Conservation (phyloP, 169 alveolate genomes). For the Babesia gibsoni region DNA sequence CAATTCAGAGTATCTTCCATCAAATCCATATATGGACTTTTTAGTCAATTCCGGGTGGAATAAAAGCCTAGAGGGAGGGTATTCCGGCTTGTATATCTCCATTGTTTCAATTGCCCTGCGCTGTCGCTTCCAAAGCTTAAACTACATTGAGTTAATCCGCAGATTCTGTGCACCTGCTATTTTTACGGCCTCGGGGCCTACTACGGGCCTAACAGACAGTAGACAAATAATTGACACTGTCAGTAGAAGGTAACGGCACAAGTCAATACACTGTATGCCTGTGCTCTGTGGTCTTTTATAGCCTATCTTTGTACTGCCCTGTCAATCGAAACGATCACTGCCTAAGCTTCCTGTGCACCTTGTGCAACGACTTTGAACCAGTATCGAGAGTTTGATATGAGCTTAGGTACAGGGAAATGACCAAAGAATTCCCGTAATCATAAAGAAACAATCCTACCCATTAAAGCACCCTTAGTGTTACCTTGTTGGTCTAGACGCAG, state of each 20-base stretch:
- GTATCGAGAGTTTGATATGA: not conserved
- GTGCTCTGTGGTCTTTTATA: not conserved
- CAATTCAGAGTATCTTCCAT: slow-evolving; percentile 12
- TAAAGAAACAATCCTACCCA: not conserved
- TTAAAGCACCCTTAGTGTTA: not conserved
- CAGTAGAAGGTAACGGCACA: not conserved
- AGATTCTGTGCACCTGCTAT: not conserved
- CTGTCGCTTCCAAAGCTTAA: slow-evolving; percentile 12
- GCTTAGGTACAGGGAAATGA: not conserved
- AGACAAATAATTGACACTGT: not conserved
- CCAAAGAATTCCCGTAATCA: not conserved
- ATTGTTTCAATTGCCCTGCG: not conserved
- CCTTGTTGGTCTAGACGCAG: slow-evolving; percentile 2
- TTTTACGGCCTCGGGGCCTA: not conserved
- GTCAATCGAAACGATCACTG: not conserved
- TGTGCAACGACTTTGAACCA: not conserved
- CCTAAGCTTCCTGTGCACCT: not conserved
- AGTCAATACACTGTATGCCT: not conserved
- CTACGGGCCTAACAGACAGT: not conserved
- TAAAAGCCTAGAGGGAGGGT: not conserved
- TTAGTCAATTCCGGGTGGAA: not conserved
- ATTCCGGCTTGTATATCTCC: not conserved
- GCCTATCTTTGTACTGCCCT: not conserved
- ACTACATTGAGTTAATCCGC: slow-evolving; percentile 12
- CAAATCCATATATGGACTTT: not conserved